These are phyloP conservation scores for Mikania micrantha DNA, from an alignment of 129 eudicot species.

Conservation along the genomic window DNA sequence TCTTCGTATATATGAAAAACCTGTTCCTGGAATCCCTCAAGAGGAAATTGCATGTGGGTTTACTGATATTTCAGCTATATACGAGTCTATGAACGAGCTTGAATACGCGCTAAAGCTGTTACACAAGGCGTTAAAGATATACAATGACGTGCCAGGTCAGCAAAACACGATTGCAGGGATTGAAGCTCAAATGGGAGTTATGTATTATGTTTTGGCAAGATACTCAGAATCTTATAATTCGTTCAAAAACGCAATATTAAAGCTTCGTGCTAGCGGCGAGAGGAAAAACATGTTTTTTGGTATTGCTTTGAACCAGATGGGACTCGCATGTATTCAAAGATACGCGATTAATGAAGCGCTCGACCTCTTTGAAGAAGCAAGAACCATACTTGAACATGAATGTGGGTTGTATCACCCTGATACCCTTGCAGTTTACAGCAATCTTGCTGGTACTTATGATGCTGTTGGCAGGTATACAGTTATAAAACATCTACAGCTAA, in stretches of 20 bases:
- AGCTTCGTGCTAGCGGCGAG: constrained; percentile 81
- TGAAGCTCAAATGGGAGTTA: constrained; percentile 86
- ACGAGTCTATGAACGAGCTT: constrained; percentile 79
- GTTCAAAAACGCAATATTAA: constrained; percentile 44
- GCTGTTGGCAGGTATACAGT: constrained; percentile 71
- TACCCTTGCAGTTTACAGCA: constrained; percentile 80
- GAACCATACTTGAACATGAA: constrained; percentile 57
- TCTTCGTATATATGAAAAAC: constrained; percentile 63
- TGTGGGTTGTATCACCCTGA: constrained; percentile 80
- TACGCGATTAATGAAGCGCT: constrained; percentile 68
- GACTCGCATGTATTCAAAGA: constrained; percentile 71
- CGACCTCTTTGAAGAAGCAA: constrained; percentile 71
- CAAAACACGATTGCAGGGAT: constrained; percentile 77
- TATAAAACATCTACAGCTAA: not conserved
- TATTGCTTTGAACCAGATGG: constrained; percentile 85
- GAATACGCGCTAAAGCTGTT: constrained; percentile 69
- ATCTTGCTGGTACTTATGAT: constrained; percentile 88
- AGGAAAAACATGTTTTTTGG: constrained; percentile 85
- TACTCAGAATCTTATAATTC: constrained; percentile 57
- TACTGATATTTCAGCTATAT: constrained; percentile 70
- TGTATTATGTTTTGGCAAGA: constrained; percentile 63
- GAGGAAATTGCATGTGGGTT: constrained; percentile 82
- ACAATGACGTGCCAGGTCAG: constrained; percentile 74
- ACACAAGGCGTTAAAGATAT: constrained; percentile 66
- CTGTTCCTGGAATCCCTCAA: constrained; percentile 58